phyloP scores from a whole-genome alignment of 2,329 filamentous ascomycete species.

The Alternaria gansuensis region DNA sequence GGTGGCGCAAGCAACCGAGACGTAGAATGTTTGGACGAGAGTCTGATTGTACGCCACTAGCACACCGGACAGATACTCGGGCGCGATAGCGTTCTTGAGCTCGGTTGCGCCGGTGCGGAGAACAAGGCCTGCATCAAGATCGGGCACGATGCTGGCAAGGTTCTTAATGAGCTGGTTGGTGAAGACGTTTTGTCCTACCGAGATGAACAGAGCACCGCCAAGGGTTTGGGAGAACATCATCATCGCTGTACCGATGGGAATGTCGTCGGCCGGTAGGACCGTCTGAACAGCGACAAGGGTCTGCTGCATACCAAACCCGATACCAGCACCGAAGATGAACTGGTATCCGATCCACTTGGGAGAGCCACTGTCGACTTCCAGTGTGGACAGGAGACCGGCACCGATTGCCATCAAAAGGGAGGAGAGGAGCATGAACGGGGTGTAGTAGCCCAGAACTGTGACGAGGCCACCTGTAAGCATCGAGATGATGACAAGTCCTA shows the following conservation, averaged over 20 bases:
- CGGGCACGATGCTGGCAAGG: slow-evolving; percentile 49
- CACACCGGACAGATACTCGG: slow-evolving; percentile 62
- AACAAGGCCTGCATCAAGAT: slow-evolving; percentile 56
- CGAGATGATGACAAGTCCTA: slow-evolving; percentile 57
- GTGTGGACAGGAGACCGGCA: slow-evolving; percentile 57
- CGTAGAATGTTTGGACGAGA: slow-evolving; percentile 67
- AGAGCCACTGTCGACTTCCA: slow-evolving; percentile 51
- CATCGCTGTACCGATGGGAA: slow-evolving; percentile 59
- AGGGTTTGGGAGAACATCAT: slow-evolving; percentile 61
- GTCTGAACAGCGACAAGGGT: slow-evolving; percentile 59
- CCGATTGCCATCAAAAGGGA: slow-evolving; percentile 57
- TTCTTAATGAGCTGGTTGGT: slow-evolving; percentile 59
- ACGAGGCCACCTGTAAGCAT: slow-evolving; percentile 53
- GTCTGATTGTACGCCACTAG: slow-evolving; percentile 70
- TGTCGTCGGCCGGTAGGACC: slow-evolving; percentile 54
- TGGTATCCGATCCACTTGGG: slow-evolving; percentile 54
- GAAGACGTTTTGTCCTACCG: slow-evolving; percentile 61
- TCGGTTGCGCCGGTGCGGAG: slow-evolving; percentile 65
- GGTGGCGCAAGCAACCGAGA: slow-evolving; percentile 64
- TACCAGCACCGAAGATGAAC: slow-evolving; percentile 54
- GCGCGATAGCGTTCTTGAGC: slow-evolving; percentile 58
- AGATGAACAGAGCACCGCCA: slow-evolving; percentile 60
- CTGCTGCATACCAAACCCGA: slow-evolving; percentile 61
- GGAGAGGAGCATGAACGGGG: slow-evolving; percentile 58
- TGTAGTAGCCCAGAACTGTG: slow-evolving; percentile 59